Percentiles rank a stretch among this genome's conserved stretches.
Conservation (phyloP, 2,329 filamentous ascomycete genomes). For the Xenoacremonium recifei region DNA sequence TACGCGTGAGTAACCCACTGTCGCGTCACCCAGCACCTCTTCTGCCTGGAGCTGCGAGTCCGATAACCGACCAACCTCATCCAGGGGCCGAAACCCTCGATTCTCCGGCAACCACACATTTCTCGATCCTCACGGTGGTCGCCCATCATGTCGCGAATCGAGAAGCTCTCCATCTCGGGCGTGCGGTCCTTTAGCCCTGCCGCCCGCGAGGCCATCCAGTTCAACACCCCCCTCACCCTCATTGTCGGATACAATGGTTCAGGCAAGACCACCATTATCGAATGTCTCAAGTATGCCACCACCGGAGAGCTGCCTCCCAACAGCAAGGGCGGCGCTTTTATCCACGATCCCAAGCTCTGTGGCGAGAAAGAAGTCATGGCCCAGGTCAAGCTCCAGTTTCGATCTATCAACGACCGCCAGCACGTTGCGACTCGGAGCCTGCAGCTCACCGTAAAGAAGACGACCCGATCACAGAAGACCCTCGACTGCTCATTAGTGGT, state of each 20-base stretch:
- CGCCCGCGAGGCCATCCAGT: conserved; percentile 75
- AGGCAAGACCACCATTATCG: conserved; percentile 98
- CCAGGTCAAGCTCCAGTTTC: conserved; percentile 88
- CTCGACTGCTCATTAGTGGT: conserved; percentile 78
- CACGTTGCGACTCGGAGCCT: conserved; percentile 83
- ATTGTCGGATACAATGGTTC: conserved; percentile 98
- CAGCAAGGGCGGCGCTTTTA: conserved; percentile 85
- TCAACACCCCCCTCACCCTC: conserved; percentile 86
- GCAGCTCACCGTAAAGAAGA: conserved; percentile 85
- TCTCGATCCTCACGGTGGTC: conserved; percentile 6
- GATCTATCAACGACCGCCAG: conserved; percentile 70
- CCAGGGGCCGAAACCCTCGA: no score
- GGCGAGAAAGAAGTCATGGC: conserved; percentile 87
- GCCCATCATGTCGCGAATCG: conserved; percentile 69
- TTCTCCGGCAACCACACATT: no score
- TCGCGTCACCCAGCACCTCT: conserved; percentile 1
- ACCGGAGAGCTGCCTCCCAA: conserved; percentile 92
- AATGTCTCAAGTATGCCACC: conserved; percentile 96
- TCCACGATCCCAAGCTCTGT: conserved; percentile 92
- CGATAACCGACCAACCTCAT: no score
- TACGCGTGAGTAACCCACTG: conserved; percentile 15
- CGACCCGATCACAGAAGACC: conserved; percentile 72
- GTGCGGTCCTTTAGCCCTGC: conserved; percentile 81
- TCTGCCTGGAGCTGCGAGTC: no score
- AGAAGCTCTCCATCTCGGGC: conserved; percentile 83